These are phyloP conservation scores for Globisporangium nodosum DNA, from an alignment of 352 stramenopile genomes.

Conservation along the genomic window DNA sequence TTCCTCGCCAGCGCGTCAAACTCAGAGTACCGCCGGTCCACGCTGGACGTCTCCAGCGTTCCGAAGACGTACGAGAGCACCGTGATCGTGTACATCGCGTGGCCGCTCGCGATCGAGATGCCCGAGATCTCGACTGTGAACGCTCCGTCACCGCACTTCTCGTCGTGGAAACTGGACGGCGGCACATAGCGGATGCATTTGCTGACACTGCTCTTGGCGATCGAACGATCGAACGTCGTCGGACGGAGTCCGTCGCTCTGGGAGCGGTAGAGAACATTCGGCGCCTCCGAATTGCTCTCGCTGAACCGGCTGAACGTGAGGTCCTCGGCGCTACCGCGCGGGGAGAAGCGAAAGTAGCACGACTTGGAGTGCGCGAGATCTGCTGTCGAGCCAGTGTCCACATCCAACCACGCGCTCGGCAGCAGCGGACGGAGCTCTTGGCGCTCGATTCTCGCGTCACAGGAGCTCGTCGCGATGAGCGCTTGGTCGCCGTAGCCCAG, in stretches of 20 bases:
- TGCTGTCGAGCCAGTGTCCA: conserved; percentile 17
- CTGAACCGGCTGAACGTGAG: conserved; percentile 19
- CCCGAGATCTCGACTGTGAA: conserved; percentile 74
- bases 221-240: background rate
- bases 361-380: conserved; percentile 22
- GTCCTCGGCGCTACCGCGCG: conserved; percentile 14
- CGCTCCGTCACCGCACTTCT: conserved; percentile 35
- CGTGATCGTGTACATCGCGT: conserved; percentile 58
- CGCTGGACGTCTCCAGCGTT: conserved; percentile 30
- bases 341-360: conserved; percentile 23
- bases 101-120: conserved; percentile 35
- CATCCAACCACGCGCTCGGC: conserved; percentile 58
- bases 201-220: conserved; percentile 6
- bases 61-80: conserved; percentile 47
- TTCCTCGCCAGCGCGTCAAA: conserved; percentile 50
- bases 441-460: conserved; percentile 61
- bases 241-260: conserved; percentile 14
- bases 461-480: conserved; percentile 64
- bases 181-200: conserved; percentile 62
- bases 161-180: conserved; percentile 39
- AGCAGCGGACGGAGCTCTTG: conserved; percentile 37
- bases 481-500: conserved; percentile 42
- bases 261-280: conserved; percentile 8
- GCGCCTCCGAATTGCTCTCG: conserved; percentile 22
- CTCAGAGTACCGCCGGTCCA: conserved; percentile 66